Evolutionary conservation across 306 rosid species (phyloP).

Genomic region (Quercus parvula): DNA sequence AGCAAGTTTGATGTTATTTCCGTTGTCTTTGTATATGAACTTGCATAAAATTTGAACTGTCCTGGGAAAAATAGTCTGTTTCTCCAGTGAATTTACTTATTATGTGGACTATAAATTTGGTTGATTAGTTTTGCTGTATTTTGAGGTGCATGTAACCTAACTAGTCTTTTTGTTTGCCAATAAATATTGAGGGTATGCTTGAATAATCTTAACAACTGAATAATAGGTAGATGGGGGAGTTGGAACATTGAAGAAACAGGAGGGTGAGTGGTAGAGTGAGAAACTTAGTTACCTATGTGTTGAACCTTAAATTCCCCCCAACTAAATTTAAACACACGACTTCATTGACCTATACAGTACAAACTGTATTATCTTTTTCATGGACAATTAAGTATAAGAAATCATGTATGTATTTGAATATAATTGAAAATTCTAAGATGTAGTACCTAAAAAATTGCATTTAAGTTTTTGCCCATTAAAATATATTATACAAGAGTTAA

Average conservation of each 20-base stretch:
- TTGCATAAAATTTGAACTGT: neutral
- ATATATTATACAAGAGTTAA: neutral
- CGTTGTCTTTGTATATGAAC: neutral
- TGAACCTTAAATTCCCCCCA: too few relatives aligned
- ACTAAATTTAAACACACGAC: too few relatives aligned
- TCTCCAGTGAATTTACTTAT: neutral
- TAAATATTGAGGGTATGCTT: neutral
- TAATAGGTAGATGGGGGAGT: neutral
- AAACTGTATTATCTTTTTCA: too few relatives aligned
- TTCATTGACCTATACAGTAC: too few relatives aligned
- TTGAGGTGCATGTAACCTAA: neutral
- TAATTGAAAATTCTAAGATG: too few relatives aligned
- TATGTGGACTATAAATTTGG: neutral
- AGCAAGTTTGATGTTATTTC: neutral
- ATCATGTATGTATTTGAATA: too few relatives aligned
- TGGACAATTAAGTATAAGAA: too few relatives aligned
- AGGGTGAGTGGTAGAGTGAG: too few relatives aligned
- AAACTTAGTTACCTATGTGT: too few relatives aligned
- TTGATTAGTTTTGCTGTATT: slow-evolving; percentile 4
- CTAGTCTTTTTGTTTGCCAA: neutral
- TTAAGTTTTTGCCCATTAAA: neutral
- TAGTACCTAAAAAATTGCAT: too few relatives aligned
- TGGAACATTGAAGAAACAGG: neutral
- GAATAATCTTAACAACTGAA: neutral
- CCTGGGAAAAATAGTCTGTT: neutral